phyloP scores from a whole-genome alignment of 2,329 filamentous ascomycete species.

The Ceratocystis cacaofunesta region DNA sequence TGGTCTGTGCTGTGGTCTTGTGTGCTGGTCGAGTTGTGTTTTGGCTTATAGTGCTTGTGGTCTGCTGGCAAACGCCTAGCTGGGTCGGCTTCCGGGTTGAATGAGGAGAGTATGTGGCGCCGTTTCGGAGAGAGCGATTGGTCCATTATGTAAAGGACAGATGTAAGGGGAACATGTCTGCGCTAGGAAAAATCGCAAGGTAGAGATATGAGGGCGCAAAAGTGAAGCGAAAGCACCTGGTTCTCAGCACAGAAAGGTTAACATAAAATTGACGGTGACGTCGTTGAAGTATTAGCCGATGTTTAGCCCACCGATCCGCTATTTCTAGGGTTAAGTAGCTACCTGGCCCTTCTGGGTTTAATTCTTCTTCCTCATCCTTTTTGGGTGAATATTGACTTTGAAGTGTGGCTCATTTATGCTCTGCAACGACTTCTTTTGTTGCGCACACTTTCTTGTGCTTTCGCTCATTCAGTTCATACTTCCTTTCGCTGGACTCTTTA shows the following conservation, averaged over 20 bases:
- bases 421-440: not conserved
- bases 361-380: not conserved
- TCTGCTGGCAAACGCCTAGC: conserved; percentile 4
- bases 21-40: not conserved
- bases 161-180: not conserved
- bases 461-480: not conserved
- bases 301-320: not conserved
- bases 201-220: too few relatives aligned
- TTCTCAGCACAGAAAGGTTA: not conserved
- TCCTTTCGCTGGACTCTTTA: not conserved
- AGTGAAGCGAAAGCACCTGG: not conserved
- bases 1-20: not conserved
- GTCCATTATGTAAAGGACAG: conserved; percentile 5
- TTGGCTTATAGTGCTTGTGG: not conserved
- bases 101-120: conserved; percentile 36
- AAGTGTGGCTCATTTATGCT: not conserved
- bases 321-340: not conserved
- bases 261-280: conserved; percentile 5
- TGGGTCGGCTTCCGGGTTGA: conserved; percentile 26
- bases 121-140: conserved; percentile 25
- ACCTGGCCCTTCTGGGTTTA: not conserved
- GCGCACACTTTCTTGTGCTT: not conserved
- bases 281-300: not conserved
- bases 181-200: not conserved
- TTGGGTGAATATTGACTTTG: not conserved